Conservation (phyloP, 495 filamentous ascomycete species). For the Darksidea phi region DNA sequence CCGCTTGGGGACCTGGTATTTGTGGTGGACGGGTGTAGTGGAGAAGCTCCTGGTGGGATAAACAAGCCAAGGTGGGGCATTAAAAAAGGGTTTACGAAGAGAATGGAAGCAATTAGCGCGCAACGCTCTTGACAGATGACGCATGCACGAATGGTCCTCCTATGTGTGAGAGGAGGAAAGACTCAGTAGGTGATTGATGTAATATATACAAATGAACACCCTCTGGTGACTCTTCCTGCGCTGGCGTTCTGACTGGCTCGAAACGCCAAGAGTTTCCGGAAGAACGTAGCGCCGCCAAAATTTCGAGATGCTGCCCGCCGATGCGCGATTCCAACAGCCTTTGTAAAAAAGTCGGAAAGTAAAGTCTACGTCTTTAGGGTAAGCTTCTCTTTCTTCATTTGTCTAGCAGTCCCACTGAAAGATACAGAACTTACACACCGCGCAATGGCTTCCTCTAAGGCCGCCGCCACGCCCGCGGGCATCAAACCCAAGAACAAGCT, state of each 20-base stretch:
- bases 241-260: conserved; percentile 1
- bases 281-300: not conserved
- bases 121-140: conserved; percentile 19
- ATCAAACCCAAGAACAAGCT: conserved; percentile 63
- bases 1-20: conserved; percentile 20
- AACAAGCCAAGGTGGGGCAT: conserved; percentile 25
- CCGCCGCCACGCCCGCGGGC: conserved; percentile 4
- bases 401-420: too few relatives aligned
- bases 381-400: too few relatives aligned
- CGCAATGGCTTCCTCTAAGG: conserved; percentile 40
- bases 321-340: too few relatives aligned
- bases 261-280: not conserved
- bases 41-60: conserved; percentile 26
- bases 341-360: too few relatives aligned
- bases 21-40: conserved; percentile 15
- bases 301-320: not conserved
- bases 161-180: conserved; percentile 5
- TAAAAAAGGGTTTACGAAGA: conserved; percentile 19
- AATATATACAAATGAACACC: conserved; percentile 20
- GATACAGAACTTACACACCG: not conserved
- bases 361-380: too few relatives aligned
- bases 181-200: not conserved
- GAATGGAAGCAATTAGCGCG: conserved; percentile 31
- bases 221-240: conserved; percentile 9
- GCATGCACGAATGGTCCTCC: conserved; percentile 31